Percentiles rank a stretch among this genome's conserved stretches.
phyloP scores from a whole-genome alignment of 1,284 basidiomycete species.

The Rhodotorula mucilaginosa region DNA sequence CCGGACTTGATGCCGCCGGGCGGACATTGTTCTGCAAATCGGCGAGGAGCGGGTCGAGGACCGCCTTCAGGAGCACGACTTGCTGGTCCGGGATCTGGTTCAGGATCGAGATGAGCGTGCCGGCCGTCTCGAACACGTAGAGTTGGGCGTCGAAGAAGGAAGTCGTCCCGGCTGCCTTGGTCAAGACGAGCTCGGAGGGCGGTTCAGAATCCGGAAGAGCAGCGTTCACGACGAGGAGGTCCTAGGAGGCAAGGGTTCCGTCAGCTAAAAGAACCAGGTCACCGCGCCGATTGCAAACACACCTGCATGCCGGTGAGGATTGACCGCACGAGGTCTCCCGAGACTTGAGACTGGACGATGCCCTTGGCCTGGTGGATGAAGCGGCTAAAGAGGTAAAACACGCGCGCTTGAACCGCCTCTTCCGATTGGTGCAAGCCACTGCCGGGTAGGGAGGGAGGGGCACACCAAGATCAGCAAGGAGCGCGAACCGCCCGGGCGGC shows the following conservation, averaged over 20 bases:
- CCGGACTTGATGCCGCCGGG: slow-evolving; percentile 59
- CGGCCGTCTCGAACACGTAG: slow-evolving; percentile 90
- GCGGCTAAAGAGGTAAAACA: slow-evolving; percentile 89
- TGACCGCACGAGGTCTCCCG: slow-evolving; percentile 65
- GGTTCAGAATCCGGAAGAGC: slow-evolving; percentile 54
- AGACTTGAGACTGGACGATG: slow-evolving; percentile 59
- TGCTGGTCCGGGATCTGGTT: slow-evolving; percentile 66
- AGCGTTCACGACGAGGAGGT: slow-evolving; percentile 54
- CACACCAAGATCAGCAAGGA: background rate
- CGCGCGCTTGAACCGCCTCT: slow-evolving; percentile 68
- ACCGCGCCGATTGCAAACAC: slow-evolving; percentile 20
- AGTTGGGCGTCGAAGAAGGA: slow-evolving; percentile 84
- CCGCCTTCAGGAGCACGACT: slow-evolving; percentile 62
- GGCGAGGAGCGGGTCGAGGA: slow-evolving; percentile 49
- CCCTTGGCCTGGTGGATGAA: slow-evolving; percentile 83
- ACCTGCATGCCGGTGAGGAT: slow-evolving; percentile 71
- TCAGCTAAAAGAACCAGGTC: background rate
- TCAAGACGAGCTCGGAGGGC: slow-evolving; percentile 59
- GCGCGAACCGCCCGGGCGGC: too few relatives aligned
- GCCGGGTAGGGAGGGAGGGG: background rate
- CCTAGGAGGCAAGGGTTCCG: slow-evolving; percentile 45
- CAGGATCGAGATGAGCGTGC: slow-evolving; percentile 75
- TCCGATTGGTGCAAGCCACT: slow-evolving; percentile 86
- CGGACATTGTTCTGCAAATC: slow-evolving; percentile 58
- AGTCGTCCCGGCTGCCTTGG: slow-evolving; percentile 74